phyloP scores from a whole-genome alignment of 2,329 filamentous ascomycete genomes.

The Colletotrichum sp. region DNA sequence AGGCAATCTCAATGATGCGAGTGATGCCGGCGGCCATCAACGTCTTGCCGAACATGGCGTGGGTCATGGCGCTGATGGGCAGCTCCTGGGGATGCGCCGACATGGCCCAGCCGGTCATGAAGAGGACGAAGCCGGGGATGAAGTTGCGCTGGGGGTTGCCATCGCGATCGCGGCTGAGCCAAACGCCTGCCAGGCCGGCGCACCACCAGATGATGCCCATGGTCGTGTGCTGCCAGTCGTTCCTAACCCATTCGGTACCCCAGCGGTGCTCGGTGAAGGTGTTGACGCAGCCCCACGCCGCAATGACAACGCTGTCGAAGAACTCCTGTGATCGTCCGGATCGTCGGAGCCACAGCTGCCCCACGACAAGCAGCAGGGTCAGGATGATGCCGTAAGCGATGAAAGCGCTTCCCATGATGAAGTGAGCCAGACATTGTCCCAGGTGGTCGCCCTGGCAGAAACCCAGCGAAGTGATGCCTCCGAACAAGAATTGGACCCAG shows the following conservation, averaged over 20 bases:
- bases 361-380: slow-evolving; percentile 84
- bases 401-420: slow-evolving; percentile 98
- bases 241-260: slow-evolving; percentile 87
- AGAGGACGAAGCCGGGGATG: slow-evolving; percentile 87
- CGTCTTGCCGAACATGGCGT: slow-evolving; percentile 90
- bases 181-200: slow-evolving; percentile 88
- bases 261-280: slow-evolving; percentile 98
- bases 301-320: slow-evolving; percentile 90
- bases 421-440: slow-evolving; percentile 93
- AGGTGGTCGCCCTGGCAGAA: slow-evolving; percentile 93
- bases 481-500: slow-evolving; percentile 96
- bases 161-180: slow-evolving; percentile 84
- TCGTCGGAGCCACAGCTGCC: slow-evolving; percentile 83
- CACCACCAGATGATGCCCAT: slow-evolving; percentile 99
- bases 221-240: slow-evolving; percentile 97
- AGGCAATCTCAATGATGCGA: slow-evolving; percentile 89
- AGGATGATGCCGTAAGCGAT: slow-evolving; percentile 91
- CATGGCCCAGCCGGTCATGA: slow-evolving; percentile 96
- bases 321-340: slow-evolving; percentile 94
- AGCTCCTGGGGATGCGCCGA: slow-evolving; percentile 86
- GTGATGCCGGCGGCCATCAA: slow-evolving; percentile 88
- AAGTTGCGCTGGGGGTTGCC: slow-evolving; percentile 91
- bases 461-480: slow-evolving; percentile 88
- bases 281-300: slow-evolving; percentile 95
- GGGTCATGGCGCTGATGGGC: slow-evolving; percentile 84